A percentile compares a stretch with the other conserved stretches of the same genome.
These are phyloP conservation scores for Poterioochromonas sp. DNA, from an alignment of 352 stramenopile species.

Conservation along the genomic window DNA sequence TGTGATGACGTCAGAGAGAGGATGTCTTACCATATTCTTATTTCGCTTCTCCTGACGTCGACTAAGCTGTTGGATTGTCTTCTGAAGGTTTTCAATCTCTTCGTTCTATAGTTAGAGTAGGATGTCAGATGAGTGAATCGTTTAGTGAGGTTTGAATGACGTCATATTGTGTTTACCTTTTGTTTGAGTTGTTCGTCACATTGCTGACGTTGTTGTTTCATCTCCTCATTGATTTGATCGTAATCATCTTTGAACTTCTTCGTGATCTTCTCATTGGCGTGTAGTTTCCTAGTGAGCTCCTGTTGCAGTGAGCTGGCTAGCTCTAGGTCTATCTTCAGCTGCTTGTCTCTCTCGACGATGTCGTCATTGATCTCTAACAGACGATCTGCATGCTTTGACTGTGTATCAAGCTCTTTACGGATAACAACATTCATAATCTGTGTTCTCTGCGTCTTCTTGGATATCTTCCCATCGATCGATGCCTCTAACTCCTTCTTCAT, in stretches of 20 bases:
- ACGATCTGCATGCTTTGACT: conserved; percentile 4
- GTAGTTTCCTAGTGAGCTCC: not conserved
- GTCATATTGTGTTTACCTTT: not conserved
- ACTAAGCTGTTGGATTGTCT: not conserved
- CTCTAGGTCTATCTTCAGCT: not conserved
- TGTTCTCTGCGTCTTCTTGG: conserved; percentile 7
- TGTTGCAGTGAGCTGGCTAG: not conserved
- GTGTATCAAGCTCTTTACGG: not conserved
- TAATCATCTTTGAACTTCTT: not conserved
- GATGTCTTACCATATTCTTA: not conserved
- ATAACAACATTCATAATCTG: conserved; percentile 17
- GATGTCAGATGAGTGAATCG: not conserved
- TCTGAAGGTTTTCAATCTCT: not conserved
- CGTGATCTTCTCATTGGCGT: not conserved
- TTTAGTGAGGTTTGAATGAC: not conserved
- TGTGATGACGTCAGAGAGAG: not conserved
- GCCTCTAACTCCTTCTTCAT: not conserved
- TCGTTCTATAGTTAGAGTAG: not conserved
- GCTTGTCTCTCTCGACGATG: not conserved
- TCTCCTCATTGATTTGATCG: not conserved
- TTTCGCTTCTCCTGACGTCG: not conserved
- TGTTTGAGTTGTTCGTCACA: too few relatives aligned
- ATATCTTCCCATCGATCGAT: not conserved
- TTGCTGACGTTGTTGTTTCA: not conserved
- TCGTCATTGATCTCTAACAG: conserved; percentile 12